Evolutionary conservation across 805 yeast genomes (phyloP), one percentile per base, ranked within the genome.

Genomic region (Zygosaccharomyces rouxii): DNA sequence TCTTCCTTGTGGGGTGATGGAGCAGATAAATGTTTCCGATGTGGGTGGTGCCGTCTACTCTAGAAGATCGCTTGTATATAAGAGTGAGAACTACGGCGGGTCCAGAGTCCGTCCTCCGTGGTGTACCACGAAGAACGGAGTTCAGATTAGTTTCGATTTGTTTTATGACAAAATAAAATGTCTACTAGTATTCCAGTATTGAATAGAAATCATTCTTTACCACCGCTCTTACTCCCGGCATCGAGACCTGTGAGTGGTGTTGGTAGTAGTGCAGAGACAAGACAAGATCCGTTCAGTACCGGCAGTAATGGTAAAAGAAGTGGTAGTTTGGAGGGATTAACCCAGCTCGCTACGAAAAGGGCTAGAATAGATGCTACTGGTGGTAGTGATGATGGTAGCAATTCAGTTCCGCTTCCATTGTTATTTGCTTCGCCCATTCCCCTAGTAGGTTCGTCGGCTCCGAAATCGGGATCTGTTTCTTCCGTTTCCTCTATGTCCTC

Each of bases 211-310:
- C 55, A 54, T 22, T 51, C 55, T 26, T 43, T 62, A 23, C 69
- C 69, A 14, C 69, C 69, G n/a, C 49, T 64, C 37, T 48, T 64
- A 14, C 50, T 64, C 33, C 69, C 69, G 43, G 58, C 43, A 35
- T 42, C 59, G 10, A 39, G 52, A 35, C 31, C 46, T 23, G 25
- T 48, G 21, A 35, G 40, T 31, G 46, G 35, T 26, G 35, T n/a
- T 29, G 28, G 28, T 13, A 42, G 21, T 9, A 33, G 37, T 16
- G 18, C 11, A 4, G 42, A 38, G 5, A 9, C 22, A 14, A n/a
- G 40, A 3, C 23, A 29, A 16, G 46, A 42, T 19, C 46, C 40
- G 19, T 42, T 42, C 7, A 35, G 46, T 14, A 18, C 10, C 13
- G 31, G 39, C 22, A 31, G 23, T 18, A 14, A 16, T 19, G 25